Conservation (phyloP, 1,284 basidiomycete species). For the Papiliotrema terrestris region DNA sequence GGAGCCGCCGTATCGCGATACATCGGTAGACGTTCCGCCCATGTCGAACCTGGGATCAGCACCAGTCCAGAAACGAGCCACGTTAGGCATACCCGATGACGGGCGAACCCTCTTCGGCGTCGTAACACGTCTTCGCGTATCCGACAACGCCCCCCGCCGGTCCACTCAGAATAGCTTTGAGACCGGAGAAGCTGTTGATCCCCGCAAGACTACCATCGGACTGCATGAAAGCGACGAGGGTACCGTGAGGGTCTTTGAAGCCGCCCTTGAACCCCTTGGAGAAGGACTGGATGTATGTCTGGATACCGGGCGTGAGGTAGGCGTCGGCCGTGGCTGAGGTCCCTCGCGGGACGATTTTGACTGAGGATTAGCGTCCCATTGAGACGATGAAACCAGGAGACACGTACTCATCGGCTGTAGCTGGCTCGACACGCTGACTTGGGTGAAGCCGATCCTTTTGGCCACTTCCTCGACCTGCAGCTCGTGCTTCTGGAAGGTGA, state of each 20-base stretch:
- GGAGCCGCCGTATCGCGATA: constrained; percentile 77
- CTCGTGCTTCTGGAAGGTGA: constrained; percentile 58
- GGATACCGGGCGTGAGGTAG: constrained; percentile 87
- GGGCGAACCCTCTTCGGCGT: constrained; percentile 24
- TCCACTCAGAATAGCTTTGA: constrained; percentile 70
- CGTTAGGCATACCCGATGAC: constrained; percentile 39
- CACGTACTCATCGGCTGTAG: constrained; percentile 79
- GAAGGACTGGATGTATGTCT: constrained; percentile 86
- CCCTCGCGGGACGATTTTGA: constrained; percentile 84
- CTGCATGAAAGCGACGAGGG: constrained; percentile 65
- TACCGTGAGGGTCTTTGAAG: constrained; percentile 14
- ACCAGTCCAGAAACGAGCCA: neutral
- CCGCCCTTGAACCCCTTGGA: constrained; percentile 75
- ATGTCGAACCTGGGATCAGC: constrained; percentile 54
- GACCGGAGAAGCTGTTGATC: constrained; percentile 71
- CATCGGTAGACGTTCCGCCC: constrained; percentile 86
- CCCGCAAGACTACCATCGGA: constrained; percentile 84
- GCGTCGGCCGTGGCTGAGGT: constrained; percentile 92
- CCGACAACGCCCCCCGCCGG: constrained; percentile 42
- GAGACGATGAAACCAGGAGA: constrained; percentile 63
- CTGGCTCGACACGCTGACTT: constrained; percentile 82
- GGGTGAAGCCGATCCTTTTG: constrained; percentile 72
- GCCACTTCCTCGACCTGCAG: constrained; percentile 68
- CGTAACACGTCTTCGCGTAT: constrained; percentile 31
- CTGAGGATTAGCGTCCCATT: too few species aligned